Percentiles rank a stretch among this genome's conserved stretches.
Evolutionary conservation across 768 basidiomycete species (phyloP).

Genomic region (Russula abietina): DNA sequence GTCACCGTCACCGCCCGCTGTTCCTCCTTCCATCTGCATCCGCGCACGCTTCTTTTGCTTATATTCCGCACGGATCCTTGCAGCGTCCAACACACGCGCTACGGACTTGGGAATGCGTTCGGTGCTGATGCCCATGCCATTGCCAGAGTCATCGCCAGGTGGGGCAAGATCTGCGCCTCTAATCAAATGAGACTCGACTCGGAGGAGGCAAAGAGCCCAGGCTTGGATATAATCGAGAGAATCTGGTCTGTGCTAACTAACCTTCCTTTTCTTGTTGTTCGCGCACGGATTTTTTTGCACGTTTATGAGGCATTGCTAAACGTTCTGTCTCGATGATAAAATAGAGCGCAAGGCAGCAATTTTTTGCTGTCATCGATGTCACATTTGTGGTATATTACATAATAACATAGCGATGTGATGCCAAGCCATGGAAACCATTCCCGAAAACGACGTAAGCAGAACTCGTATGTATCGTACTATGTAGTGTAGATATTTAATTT

Average conservation of each 20-base stretch:
- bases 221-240: background rate
- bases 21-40: slow-evolving; percentile 27
- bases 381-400: slow-evolving; percentile 4
- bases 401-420: background rate
- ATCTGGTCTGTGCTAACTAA: slow-evolving; percentile 26
- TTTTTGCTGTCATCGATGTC: background rate
- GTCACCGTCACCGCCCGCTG: slow-evolving; percentile 32
- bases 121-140: slow-evolving; percentile 28
- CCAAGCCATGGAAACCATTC: background rate
- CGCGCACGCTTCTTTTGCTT: slow-evolving; percentile 28
- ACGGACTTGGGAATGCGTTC: slow-evolving; percentile 69
- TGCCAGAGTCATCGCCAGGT: background rate
- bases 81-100: slow-evolving; percentile 58
- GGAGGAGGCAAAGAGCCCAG: too few relatives aligned
- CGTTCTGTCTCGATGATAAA: background rate
- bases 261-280: slow-evolving; percentile 30
- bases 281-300: slow-evolving; percentile 32
- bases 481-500: slow-evolving; percentile 1
- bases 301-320: slow-evolving; percentile 33
- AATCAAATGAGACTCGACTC: background rate
- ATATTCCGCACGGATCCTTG: slow-evolving; percentile 50
- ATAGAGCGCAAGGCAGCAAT: background rate
- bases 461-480: background rate
- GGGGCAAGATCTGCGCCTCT: slow-evolving; percentile 29
- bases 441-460: background rate